Evolutionary conservation across 371 early-diverging fungal genomes (phyloP).

Genomic region (Mortierella sp.): DNA sequence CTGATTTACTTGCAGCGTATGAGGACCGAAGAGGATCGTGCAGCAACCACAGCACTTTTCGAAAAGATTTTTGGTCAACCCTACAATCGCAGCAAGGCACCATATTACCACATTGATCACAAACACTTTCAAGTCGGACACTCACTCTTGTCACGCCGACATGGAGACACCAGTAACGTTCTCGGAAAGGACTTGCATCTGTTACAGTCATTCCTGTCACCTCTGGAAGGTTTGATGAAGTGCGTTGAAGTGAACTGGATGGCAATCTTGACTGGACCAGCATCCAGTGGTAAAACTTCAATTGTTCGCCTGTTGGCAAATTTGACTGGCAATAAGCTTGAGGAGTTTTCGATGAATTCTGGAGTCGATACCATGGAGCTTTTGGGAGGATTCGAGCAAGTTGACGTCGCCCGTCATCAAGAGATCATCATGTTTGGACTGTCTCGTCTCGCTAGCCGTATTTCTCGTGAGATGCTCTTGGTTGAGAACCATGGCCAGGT

Average conservation of each 20-base stretch:
- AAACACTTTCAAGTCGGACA: conserved; percentile 74
- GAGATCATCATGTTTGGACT: conserved; percentile 65
- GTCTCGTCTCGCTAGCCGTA: conserved; percentile 40
- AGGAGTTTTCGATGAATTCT: conserved; percentile 95
- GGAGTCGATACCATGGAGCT: conserved; percentile 96
- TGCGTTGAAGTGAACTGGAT: conserved; percentile 94
- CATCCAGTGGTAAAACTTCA: conserved; percentile 91
- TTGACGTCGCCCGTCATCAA: conserved; percentile 87
- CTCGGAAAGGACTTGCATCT: conserved; percentile 69
- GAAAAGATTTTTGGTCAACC: conserved; percentile 70
- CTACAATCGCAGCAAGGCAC: conserved; percentile 60
- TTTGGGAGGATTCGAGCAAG: conserved; percentile 97
- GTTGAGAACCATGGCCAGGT: conserved; percentile 5
- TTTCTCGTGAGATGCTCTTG: conserved; percentile 52
- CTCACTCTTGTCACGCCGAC: conserved; percentile 70
- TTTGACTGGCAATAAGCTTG: conserved; percentile 83
- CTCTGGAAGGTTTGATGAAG: conserved; percentile 85
- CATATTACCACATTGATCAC: conserved; percentile 60
- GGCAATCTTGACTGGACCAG: conserved; percentile 92
- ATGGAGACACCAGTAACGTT: conserved; percentile 49
- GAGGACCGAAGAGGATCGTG: conserved; percentile 86
- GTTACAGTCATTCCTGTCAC: conserved; percentile 74
- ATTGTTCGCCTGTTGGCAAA: conserved; percentile 86
- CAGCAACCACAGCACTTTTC: conserved; percentile 74
- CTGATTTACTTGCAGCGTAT: conserved; percentile 91